Percentiles rank a stretch among this genome's conserved stretches.
These are phyloP conservation scores for Aureobasidium sp. DNA, from an alignment of 2,329 filamentous ascomycete genomes.

Conservation along the genomic window DNA sequence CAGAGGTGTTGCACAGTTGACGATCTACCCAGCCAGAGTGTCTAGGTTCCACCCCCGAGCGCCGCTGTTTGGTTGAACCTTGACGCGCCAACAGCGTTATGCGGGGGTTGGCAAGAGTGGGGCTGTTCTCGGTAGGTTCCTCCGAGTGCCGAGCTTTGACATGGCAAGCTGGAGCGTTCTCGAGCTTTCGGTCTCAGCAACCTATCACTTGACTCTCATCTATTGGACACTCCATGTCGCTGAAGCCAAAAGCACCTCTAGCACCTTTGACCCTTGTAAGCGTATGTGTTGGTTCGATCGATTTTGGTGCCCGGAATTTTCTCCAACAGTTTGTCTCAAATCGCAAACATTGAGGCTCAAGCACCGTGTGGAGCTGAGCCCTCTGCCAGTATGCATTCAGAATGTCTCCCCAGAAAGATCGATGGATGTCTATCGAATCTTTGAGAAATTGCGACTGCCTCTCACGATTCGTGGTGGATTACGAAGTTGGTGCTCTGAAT, in stretches of 20 bases:
- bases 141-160: not conserved
- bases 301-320: not conserved
- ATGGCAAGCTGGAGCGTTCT: not conserved
- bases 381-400: not conserved
- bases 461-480: too few species aligned
- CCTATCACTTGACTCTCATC: not conserved
- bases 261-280: not conserved
- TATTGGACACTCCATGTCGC: not conserved
- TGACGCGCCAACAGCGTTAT: not conserved
- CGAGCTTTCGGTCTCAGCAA: not conserved
- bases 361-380: not conserved
- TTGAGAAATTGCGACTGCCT: not conserved
- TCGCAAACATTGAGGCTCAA: not conserved
- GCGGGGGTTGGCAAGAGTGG: not conserved
- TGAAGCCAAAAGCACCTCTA: not conserved
- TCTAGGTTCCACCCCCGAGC: conserved; percentile 1
- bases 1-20: not conserved
- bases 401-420: not conserved
- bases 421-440: not conserved
- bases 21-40: not conserved
- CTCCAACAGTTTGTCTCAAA: not conserved
- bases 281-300: not conserved
- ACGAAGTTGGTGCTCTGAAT: not conserved
- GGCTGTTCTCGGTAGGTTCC: not conserved
- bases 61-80: conserved; percentile 4